phyloP scores from a whole-genome alignment of 495 filamentous ascomycete genomes.

The Sphaerosporella brunnea region DNA sequence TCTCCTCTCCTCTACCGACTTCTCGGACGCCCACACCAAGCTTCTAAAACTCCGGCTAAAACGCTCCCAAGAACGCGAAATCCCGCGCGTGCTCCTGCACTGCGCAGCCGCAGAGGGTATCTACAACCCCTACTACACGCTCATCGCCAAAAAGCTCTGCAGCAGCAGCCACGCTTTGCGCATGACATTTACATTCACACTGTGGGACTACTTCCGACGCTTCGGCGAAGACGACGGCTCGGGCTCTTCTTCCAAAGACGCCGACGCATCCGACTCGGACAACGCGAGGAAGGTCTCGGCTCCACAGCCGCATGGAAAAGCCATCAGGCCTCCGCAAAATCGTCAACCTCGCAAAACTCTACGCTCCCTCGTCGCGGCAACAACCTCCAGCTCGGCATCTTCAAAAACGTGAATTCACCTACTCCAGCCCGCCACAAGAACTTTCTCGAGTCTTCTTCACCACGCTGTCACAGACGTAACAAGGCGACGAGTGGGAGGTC shows the following conservation, averaged over 20 bases:
- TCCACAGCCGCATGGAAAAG: no score
- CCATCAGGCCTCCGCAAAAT: slow-evolving; percentile 41
- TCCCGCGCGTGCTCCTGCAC: slow-evolving; percentile 72
- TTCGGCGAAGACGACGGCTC: slow-evolving; percentile 52
- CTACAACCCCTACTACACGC: slow-evolving; percentile 87
- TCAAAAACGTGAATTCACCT: slow-evolving; percentile 64
- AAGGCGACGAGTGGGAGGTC: slow-evolving; percentile 17
- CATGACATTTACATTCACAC: slow-evolving; percentile 64
- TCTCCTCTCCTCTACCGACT: slow-evolving; percentile 75
- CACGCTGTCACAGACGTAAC: slow-evolving; percentile 35
- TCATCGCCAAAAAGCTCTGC: slow-evolving; percentile 62
- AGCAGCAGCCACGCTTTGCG: slow-evolving; percentile 49
- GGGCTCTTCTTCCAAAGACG: slow-evolving; percentile 38
- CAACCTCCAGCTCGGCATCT: slow-evolving; percentile 41
- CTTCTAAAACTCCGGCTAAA: slow-evolving; percentile 71
- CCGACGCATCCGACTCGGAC: slow-evolving; percentile 33
- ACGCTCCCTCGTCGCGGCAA: slow-evolving; percentile 54
- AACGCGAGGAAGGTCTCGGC: slow-evolving; percentile 33
- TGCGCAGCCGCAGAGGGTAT: slow-evolving; percentile 64
- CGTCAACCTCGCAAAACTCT: slow-evolving; percentile 84
- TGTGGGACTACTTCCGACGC: slow-evolving; percentile 75
- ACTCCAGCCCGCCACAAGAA: slow-evolving; percentile 57
- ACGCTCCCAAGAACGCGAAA: slow-evolving; percentile 66
- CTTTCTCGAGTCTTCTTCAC: slow-evolving; percentile 63
- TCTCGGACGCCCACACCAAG: slow-evolving; percentile 59